A percentile compares a stretch with the other conserved stretches of the same genome.
These are phyloP conservation scores for Geotrichum klebahnii DNA, from an alignment of 1,139 yeast genomes.

Conservation along the genomic window DNA sequence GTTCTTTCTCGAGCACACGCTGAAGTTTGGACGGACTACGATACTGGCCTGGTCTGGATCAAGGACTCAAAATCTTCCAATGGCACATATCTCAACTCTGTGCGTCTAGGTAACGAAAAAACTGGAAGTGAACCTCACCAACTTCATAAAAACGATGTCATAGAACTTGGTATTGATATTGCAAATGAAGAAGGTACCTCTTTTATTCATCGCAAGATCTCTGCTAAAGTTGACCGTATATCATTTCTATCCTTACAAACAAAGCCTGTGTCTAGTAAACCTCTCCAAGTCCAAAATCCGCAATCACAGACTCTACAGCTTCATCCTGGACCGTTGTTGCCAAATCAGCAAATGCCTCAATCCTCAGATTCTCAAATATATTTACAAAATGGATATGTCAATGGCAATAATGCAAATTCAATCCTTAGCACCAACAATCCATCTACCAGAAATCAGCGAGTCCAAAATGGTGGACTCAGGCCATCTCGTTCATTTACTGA, in stretches of 20 bases:
- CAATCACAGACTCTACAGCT: background rate
- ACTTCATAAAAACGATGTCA: slow-evolving; percentile 66
- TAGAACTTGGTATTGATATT: slow-evolving; percentile 89
- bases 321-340: background rate
- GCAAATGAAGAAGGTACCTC: slow-evolving; percentile 54
- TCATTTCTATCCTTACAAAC: slow-evolving; percentile 49
- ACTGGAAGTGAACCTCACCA: slow-evolving; percentile 51
- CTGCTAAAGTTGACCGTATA: slow-evolving; percentile 72
- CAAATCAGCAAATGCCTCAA: background rate
- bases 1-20: slow-evolving; percentile 94
- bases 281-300: background rate
- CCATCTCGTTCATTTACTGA: background rate
- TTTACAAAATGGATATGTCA: background rate
- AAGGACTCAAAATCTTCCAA: slow-evolving; percentile 87
- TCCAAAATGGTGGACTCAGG: background rate
- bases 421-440: no score
- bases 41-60: slow-evolving; percentile 63
- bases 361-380: background rate
- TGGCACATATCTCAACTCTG: slow-evolving; percentile 86
- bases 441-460: background rate
- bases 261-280: background rate
- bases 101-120: slow-evolving; percentile 58
- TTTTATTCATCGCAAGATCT: slow-evolving; percentile 74
- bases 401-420: background rate
- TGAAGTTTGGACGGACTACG: slow-evolving; percentile 71